phyloP scores from a whole-genome alignment of 2,329 filamentous ascomycete species.

The Xylariaceae sp. region DNA sequence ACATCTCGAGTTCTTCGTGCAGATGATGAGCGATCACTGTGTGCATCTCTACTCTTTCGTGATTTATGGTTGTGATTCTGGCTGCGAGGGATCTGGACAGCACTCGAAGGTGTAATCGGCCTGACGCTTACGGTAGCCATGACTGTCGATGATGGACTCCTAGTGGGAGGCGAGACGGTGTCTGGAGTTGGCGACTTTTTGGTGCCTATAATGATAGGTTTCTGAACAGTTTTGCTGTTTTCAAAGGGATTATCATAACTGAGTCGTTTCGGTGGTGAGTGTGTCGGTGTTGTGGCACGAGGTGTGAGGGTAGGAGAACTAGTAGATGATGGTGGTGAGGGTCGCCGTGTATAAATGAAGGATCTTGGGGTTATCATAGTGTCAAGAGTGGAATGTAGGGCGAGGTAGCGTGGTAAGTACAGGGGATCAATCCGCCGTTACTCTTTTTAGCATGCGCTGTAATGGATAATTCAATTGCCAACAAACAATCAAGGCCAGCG shows the following conservation, averaged over 20 bases:
- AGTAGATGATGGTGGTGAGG: slow-evolving; percentile 18
- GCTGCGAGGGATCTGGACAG: slow-evolving; percentile 52
- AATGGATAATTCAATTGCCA: slow-evolving; percentile 3
- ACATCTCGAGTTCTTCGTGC: slow-evolving; percentile 37
- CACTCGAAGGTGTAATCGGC: slow-evolving; percentile 43
- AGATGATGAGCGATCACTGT: slow-evolving; percentile 31
- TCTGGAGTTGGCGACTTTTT: slow-evolving; percentile 24
- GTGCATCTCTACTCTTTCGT: slow-evolving; percentile 35
- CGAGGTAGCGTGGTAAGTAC: slow-evolving; percentile 3
- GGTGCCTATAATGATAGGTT: slow-evolving; percentile 4
- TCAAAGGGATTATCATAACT: slow-evolving; percentile 7
- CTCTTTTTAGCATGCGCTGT: not conserved
- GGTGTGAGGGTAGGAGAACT: slow-evolving; percentile 8
- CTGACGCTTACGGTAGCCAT: slow-evolving; percentile 31
- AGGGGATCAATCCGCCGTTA: not conserved
- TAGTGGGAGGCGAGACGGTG: slow-evolving; percentile 21
- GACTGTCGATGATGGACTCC: slow-evolving; percentile 28
- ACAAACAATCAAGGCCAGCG: slow-evolving; percentile 16
- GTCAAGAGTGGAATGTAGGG: slow-evolving; percentile 11
- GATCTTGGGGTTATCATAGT: slow-evolving; percentile 39
- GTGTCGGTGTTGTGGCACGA: slow-evolving; percentile 15
- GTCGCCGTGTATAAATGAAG: slow-evolving; percentile 35
- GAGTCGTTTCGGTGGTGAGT: slow-evolving; percentile 19
- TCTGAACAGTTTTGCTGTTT: slow-evolving; percentile 24
- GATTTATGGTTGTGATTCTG: slow-evolving; percentile 34